Evolutionary conservation across 2,329 filamentous ascomycete genomes (phyloP).

Genomic region (Colletotrichum sp.): DNA sequence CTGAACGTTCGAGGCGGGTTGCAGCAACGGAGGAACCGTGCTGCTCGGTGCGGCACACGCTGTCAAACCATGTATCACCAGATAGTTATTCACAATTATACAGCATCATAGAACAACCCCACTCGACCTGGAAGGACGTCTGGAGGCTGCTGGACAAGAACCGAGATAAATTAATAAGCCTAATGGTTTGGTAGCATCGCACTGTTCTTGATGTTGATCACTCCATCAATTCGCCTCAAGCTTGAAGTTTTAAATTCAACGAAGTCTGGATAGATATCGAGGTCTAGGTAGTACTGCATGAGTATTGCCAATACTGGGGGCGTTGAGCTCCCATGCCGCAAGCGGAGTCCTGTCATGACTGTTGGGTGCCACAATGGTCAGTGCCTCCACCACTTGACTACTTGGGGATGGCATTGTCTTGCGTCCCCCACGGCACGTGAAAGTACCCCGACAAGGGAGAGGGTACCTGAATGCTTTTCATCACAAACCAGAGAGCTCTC

Average conservation of each 20-base stretch:
- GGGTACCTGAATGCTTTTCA: neutral
- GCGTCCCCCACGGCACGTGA: neutral
- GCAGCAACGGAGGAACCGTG: neutral
- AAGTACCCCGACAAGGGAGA: neutral
- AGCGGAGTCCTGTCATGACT: neutral
- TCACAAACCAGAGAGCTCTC: neutral
- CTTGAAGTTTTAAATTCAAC: neutral
- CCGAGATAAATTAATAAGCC: neutral
- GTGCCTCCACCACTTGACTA: neutral
- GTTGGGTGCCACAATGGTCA: neutral
- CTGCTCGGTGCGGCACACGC: neutral
- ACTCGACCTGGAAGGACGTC: neutral
- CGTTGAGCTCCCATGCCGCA: neutral
- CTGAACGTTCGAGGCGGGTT: neutral
- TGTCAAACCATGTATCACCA: neutral
- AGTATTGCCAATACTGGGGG: neutral
- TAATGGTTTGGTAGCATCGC: neutral
- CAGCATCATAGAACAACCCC: constrained; percentile 9
- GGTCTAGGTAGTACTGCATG: neutral
- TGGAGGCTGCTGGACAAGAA: neutral
- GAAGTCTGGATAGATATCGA: neutral
- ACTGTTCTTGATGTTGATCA: neutral
- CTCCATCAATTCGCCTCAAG: neutral
- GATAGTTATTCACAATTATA: neutral
- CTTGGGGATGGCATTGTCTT: neutral